These are phyloP conservation scores for Trypanosoma lewisi DNA, from an alignment of 208 protist species.

Conservation along the genomic window DNA sequence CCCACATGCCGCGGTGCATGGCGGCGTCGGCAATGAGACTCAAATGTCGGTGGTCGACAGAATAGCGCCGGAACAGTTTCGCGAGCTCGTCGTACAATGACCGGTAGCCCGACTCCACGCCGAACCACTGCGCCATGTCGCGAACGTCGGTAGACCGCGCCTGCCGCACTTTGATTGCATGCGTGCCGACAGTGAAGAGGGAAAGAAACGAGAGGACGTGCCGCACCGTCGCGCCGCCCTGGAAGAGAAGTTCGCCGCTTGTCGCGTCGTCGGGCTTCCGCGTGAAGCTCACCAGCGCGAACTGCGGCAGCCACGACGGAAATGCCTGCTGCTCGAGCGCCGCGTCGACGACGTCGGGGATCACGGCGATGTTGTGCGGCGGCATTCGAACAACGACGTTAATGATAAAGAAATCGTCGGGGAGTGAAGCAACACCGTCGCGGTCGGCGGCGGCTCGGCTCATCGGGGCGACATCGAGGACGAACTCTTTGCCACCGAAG, in stretches of 20 bases:
- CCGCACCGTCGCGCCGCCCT: slow-evolving; percentile 68
- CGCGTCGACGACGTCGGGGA: slow-evolving; percentile 74
- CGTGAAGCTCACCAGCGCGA: slow-evolving; percentile 77
- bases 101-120: slow-evolving; percentile 81
- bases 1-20: slow-evolving; percentile 83
- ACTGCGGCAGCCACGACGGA: slow-evolving; percentile 78
- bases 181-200: slow-evolving; percentile 68
- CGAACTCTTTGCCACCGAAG: slow-evolving; percentile 47
- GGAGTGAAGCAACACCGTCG: slow-evolving; percentile 35
- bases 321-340: slow-evolving; percentile 60
- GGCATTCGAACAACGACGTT: slow-evolving; percentile 60
- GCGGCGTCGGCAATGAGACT: slow-evolving; percentile 88
- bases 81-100: slow-evolving; percentile 82
- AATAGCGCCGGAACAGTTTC: slow-evolving; percentile 87
- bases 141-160: slow-evolving; percentile 87
- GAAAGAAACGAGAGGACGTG: slow-evolving; percentile 72
- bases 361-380: slow-evolving; percentile 56
- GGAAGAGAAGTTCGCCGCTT: slow-evolving; percentile 83
- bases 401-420: slow-evolving; percentile 71
- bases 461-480: slow-evolving; percentile 53
- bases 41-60: slow-evolving; percentile 86
- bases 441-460: slow-evolving; percentile 32
- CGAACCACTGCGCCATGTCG: slow-evolving; percentile 72
- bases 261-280: slow-evolving; percentile 63
- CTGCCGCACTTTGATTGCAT: slow-evolving; percentile 58